These are phyloP conservation scores for Trichomonas gallinae DNA, from an alignment of 208 protist genomes.

Conservation along the genomic window DNA sequence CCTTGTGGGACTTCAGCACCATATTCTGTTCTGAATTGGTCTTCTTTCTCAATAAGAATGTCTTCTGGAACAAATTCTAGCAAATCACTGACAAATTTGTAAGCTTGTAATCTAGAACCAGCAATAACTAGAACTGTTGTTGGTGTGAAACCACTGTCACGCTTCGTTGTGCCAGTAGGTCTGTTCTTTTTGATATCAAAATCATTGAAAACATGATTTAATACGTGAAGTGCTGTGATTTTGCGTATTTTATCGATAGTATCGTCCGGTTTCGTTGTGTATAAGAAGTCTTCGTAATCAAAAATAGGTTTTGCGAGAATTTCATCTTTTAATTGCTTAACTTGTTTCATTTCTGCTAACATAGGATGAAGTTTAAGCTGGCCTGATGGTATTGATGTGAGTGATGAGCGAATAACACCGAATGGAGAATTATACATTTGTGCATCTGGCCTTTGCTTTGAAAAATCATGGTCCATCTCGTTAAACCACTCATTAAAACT, in stretches of 20 bases:
- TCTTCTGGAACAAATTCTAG: background rate
- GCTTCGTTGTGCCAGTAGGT: background rate
- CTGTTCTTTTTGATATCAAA: background rate
- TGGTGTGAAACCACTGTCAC: background rate
- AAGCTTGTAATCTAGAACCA: background rate
- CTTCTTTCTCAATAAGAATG: background rate
- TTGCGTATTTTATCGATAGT: background rate
- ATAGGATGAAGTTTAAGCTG: background rate
- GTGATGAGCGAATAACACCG: background rate
- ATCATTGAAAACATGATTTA: slow-evolving; percentile 6
- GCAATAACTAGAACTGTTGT: background rate
- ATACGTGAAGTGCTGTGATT: background rate
- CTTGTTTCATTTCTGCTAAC: background rate
- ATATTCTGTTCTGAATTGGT: background rate
- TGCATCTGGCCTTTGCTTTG: background rate
- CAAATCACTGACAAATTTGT: background rate
- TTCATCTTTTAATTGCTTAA: background rate
- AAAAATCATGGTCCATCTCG: background rate
- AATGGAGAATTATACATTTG: background rate
- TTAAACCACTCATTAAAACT: background rate
- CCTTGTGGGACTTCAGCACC: background rate
- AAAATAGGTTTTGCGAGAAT: background rate
- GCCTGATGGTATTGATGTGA: background rate
- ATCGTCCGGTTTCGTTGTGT: background rate
- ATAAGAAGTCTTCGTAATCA: slow-evolving; percentile 2